Conservation (phyloP, 2,329 filamentous ascomycete genomes). For the Monosporascus sp. region DNA sequence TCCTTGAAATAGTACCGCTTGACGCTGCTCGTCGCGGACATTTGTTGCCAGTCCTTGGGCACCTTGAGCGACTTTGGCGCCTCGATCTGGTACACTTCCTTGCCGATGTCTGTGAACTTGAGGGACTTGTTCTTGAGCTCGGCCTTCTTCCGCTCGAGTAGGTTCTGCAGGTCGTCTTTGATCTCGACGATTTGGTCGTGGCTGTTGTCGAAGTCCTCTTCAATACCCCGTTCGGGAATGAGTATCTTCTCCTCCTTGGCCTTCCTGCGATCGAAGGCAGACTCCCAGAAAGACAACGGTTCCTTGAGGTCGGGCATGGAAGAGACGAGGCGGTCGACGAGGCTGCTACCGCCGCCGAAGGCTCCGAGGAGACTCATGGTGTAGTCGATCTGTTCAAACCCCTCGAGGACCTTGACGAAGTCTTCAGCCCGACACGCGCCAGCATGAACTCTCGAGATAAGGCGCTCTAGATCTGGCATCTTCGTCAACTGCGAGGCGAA, state of each 20-base stretch:
- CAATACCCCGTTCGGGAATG: slow-evolving; percentile 80
- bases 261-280: slow-evolving; percentile 78
- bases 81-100: slow-evolving; percentile 95
- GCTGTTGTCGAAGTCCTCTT: slow-evolving; percentile 86
- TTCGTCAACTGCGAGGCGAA: slow-evolving; percentile 85
- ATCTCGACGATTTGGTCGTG: slow-evolving; percentile 71
- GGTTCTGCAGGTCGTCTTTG: slow-evolving; percentile 62
- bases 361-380: slow-evolving; percentile 75
- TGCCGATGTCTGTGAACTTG: slow-evolving; percentile 80
- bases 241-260: slow-evolving; percentile 76
- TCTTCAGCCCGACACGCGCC: slow-evolving; percentile 86
- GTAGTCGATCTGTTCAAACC: slow-evolving; percentile 96
- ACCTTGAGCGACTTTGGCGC: slow-evolving; percentile 81
- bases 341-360: slow-evolving; percentile 70
- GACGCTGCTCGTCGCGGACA: slow-evolving; percentile 86
- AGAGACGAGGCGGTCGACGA: slow-evolving; percentile 77
- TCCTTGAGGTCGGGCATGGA: slow-evolving; percentile 80
- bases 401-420: slow-evolving; percentile 88
- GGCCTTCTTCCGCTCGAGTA: slow-evolving; percentile 67
- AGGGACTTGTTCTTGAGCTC: slow-evolving; percentile 70
- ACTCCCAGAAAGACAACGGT: slow-evolving; percentile 78
- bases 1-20: slow-evolving; percentile 93
- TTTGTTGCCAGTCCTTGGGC: slow-evolving; percentile 86
- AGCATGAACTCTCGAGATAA: slow-evolving; percentile 92
- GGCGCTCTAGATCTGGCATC: slow-evolving; percentile 87